Evolutionary conservation across 2,329 filamentous ascomycete genomes (phyloP), one percentile per base, ranked within the genome.

Genomic region (Polychaeton citri): DNA sequence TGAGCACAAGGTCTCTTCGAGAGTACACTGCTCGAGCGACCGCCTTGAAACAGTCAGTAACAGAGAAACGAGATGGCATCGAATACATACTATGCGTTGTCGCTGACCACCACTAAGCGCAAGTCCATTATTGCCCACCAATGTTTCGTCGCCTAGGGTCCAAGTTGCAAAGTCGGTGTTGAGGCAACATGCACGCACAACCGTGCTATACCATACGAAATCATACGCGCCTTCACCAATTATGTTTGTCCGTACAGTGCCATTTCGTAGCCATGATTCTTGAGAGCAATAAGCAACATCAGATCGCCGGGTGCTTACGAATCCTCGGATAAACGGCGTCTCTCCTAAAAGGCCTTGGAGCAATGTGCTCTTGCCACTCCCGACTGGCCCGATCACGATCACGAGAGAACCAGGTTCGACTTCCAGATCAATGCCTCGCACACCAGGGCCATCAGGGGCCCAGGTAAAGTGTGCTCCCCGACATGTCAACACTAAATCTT

Each of bases 61-160:
- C n/a, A n/a, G n/a, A n/a, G n/a, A n/a, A n/a, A n/a, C n/a, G n/a
- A n/a, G n/a, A n/a, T n/a, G n/a, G n/a, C n/a, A n/a, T n/a, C n/a
- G n/a, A n/a, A n/a, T n/a, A n/a, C n/a, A n/a, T n/a, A n/a, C n/a
- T n/a, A 90, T 71, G 36, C 84, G 72, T 80, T 83, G 87, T 50
- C 82, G 76, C 57, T 92, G 84, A 0, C 84, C 85, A 43, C 85
- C 84, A 42, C 79, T 85, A 5, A 92, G 64, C 46, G 88, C 87
- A 46, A 90, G 82, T 5, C 84, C 84, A 42, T 88, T 87, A 2
- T 81, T 80, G 8, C 84, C 84, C 35, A 92, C 82, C 49, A 87
- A 81, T 0, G 85, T 92, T 32, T 72, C 60, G 47, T 90, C 81
- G 3, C 83, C 83, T 50, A 87, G 80, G 0, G 72, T 63, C 12